These are phyloP conservation scores for Mycena metata DNA, from an alignment of 768 basidiomycete species.

Conservation along the genomic window DNA sequence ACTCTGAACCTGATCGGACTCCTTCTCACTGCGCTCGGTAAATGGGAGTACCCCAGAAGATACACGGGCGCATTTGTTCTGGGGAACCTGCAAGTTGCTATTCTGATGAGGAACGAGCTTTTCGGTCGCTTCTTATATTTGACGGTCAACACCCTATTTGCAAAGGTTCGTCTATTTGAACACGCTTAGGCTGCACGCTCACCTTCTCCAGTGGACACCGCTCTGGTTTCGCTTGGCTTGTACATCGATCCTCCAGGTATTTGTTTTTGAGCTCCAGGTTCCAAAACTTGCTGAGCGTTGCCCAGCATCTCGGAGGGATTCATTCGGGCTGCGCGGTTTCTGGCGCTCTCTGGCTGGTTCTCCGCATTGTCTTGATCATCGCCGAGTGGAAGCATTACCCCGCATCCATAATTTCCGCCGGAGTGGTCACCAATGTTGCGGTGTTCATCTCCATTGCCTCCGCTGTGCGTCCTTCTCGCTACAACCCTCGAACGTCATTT, in stretches of 20 bases:
- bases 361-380: slow-evolving; percentile 68
- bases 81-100: slow-evolving; percentile 79
- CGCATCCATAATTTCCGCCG: slow-evolving; percentile 69
- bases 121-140: slow-evolving; percentile 85
- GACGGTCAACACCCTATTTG: slow-evolving; percentile 79
- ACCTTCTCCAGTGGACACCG: slow-evolving; percentile 60
- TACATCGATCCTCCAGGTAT: slow-evolving; percentile 68
- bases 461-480: slow-evolving; percentile 49
- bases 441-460: slow-evolving; percentile 74
- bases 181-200: background rate
- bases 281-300: background rate
- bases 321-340: slow-evolving; percentile 86
- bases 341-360: slow-evolving; percentile 80
- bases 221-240: slow-evolving; percentile 75
- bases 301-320: slow-evolving; percentile 85
- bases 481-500: too few species aligned
- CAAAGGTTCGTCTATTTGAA: slow-evolving; percentile 64
- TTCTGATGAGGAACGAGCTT: slow-evolving; percentile 85
- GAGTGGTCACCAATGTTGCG: slow-evolving; percentile 70
- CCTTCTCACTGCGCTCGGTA: slow-evolving; percentile 69
- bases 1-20: slow-evolving; percentile 72
- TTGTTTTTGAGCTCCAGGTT: background rate
- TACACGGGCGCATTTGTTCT: slow-evolving; percentile 81
- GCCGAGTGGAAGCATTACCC: slow-evolving; percentile 64
- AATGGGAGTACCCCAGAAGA: slow-evolving; percentile 75